Conservation (phyloP, 768 basidiomycete genomes). For the Nidula microcarpa region DNA sequence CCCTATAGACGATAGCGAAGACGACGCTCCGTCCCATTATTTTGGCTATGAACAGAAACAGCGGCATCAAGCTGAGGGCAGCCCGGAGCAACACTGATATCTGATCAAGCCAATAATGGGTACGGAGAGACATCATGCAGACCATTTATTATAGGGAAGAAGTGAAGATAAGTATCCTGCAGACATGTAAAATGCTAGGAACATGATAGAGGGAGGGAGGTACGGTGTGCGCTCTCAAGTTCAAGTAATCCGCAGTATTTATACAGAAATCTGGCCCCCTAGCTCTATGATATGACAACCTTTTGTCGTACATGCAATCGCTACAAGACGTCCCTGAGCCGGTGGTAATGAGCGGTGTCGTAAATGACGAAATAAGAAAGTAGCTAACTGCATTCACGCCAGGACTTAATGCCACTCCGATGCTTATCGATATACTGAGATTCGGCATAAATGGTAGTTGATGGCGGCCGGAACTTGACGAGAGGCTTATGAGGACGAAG, state of each 20-base stretch:
- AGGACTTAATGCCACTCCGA: constrained; percentile 2
- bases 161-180: not conserved
- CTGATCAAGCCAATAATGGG: constrained; percentile 27
- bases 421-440: constrained; percentile 3
- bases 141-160: not conserved
- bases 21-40: constrained; percentile 45
- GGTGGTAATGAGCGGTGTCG: not conserved
- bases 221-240: not conserved
- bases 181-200: not conserved
- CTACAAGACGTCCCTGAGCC: not conserved
- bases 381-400: constrained; percentile 3
- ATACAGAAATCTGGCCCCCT: not conserved
- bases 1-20: constrained; percentile 7
- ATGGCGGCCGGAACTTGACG: constrained; percentile 19
- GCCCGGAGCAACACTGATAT: constrained; percentile 21
- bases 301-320: not conserved
- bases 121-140: constrained; percentile 25
- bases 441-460: constrained; percentile 1
- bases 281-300: not conserved
- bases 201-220: not conserved
- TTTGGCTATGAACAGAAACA: constrained; percentile 58
- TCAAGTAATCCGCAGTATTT: not conserved
- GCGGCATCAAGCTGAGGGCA: constrained; percentile 27
- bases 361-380: not conserved
- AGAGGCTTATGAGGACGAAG: constrained; percentile 1